Base-by-base conservation (phyloP, 2,329 filamentous ascomycete species). In the Hypoxylon sp. region DNA sequence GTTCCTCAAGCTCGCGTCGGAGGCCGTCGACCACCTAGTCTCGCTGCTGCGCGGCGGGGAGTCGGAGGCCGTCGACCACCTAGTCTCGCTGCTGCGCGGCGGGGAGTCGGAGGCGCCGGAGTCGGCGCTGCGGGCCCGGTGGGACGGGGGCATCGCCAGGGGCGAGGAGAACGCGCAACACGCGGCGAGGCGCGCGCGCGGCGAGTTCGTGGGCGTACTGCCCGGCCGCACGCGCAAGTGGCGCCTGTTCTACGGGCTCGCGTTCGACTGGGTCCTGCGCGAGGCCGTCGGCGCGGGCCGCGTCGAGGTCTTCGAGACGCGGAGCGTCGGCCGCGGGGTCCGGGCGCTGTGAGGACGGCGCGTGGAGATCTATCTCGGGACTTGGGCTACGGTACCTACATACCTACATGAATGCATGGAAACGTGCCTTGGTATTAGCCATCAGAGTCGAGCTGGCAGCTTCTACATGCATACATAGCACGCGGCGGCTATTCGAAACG, bases 241-340 rank as follows among this genome's bases (percentile, higher is more conserved):
- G 90, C 87, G 81, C 69, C 81, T 84, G 24, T 90, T 91, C 62
- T 83, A 84, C 67, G 90, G 90, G 0, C 73, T 91, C 58, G 75
- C 81, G 38, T 92, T 91, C 72, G 82, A 88, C 56, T 92, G 88
- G 87, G 79, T 90, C 13, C 70, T 92, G 37, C 86, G 83, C 35
- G 88, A 92, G 72, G 89, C 88, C 38, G 79, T 90, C 20, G 90
- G 89, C 0, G 79, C 86, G 23, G 90, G 90, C 1, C 69, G 88
- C 13, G 81, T 92, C 3, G 89, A 93, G 73, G 75, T 90, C 11
- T 93, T 93, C 71, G 84, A 91, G 68, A 92, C 89, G 10, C 81
- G 87, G 11, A 89, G 85, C 66, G 88, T 92, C n/a, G 89, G 89
- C 1, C 79, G 83, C 58, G 89, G 85, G 9, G 81, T 91, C 55